These are phyloP conservation scores for Pseudogymnoascus sp. DNA, from an alignment of 2,329 filamentous ascomycete genomes.

Conservation along the genomic window DNA sequence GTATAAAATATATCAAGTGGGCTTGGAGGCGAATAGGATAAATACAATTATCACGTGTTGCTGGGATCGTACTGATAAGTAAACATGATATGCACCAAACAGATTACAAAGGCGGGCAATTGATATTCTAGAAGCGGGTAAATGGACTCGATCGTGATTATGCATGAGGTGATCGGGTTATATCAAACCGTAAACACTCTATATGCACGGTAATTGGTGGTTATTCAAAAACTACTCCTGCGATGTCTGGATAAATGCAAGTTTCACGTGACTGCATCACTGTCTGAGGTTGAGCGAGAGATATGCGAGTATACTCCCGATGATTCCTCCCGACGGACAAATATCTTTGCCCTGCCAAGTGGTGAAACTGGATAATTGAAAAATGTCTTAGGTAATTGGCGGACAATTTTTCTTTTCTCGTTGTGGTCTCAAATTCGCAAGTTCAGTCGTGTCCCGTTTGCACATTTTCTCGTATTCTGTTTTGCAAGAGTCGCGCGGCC, in stretches of 20 bases:
- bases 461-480: neutral
- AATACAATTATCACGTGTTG: neutral
- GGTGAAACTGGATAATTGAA: neutral
- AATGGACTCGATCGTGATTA: neutral
- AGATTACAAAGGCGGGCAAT: neutral
- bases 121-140: neutral
- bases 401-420: neutral
- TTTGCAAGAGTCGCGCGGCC: neutral
- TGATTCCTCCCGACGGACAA: neutral
- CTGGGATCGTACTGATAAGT: no score
- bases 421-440: neutral
- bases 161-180: neutral
- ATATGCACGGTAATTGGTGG: neutral
- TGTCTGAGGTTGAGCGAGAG: neutral
- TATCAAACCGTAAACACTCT: no score
- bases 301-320: neutral
- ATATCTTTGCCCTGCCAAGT: neutral
- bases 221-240: neutral
- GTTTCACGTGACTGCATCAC: neutral
- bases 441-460: neutral
- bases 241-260: neutral
- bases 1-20: neutral
- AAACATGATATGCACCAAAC: neutral
- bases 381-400: neutral
- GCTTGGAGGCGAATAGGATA: neutral